These are phyloP conservation scores for Medicago ruthenica DNA, from an alignment of 306 rosid genomes.

Conservation along the genomic window DNA sequence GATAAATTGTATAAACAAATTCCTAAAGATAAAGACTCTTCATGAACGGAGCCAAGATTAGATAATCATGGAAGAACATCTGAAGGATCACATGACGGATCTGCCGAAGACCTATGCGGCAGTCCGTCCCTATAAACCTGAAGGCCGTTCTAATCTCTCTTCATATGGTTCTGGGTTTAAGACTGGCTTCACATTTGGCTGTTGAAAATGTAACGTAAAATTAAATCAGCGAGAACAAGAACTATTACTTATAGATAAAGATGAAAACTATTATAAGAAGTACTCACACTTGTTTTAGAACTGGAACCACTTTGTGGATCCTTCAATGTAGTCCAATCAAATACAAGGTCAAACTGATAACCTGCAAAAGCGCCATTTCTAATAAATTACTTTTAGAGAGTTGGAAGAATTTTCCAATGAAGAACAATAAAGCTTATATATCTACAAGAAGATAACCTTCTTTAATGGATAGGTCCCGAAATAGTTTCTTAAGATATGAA, in stretches of 20 bases:
- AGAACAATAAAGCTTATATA: conserved; percentile 28
- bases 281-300: conserved; percentile 74
- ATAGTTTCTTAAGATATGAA: neutral
- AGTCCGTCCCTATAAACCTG: conserved; percentile 79
- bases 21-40: conserved; percentile 52
- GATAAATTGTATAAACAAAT: conserved; percentile 52
- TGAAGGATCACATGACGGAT: conserved; percentile 36
- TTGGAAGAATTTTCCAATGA: conserved; percentile 22
- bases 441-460: neutral
- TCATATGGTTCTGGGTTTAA: conserved; percentile 70
- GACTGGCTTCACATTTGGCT: conserved; percentile 77
- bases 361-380: conserved; percentile 56
- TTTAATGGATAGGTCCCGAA: neutral
- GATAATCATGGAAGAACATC: conserved; percentile 50
- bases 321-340: neutral
- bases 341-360: conserved; percentile 53
- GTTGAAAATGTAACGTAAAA: conserved; percentile 44
- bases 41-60: conserved; percentile 46
- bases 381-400: conserved; percentile 10
- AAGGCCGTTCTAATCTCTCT: conserved; percentile 71
- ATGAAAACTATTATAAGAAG: conserved; percentile 39
- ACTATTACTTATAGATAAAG: conserved; percentile 25
- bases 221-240: conserved; percentile 35
- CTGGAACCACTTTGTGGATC: conserved; percentile 90
- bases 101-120: conserved; percentile 63